Base-by-base conservation (phyloP, 164 flowering plant genomes). In the Nymphaea thermarum region DNA sequence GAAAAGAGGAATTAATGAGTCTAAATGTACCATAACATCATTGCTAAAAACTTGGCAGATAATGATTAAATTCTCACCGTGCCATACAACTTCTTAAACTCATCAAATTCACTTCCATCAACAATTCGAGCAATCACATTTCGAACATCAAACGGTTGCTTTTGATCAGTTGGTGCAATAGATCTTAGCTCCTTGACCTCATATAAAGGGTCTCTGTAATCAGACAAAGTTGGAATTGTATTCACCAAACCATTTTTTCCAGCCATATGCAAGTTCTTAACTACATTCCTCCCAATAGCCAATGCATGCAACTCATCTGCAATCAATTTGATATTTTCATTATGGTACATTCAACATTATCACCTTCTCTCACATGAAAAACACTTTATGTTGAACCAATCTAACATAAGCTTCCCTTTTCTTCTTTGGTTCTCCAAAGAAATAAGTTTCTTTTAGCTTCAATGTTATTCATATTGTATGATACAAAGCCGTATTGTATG, bases 41-140 rank as follows among this genome's bases (percentile, higher is more conserved):
- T 25, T 0, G 36, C 36, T 25, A 25, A 25, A 25, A 25, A 25
- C 36, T 25, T 25, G 1, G 1, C 36, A 25, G 36, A 25, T 25
- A 25, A 25, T 25, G 36, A 1, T 25, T 25, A 45, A 5, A 45
- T 45, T 78, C 98, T 90, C 79, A 95, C 97, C 88, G 92, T 87
- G 83, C 99, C 99, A 83, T 91, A 95, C 82, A 92, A 71, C 87
- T 90, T 90, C 87, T 95, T 95, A 92, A 95, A 95, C 73, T 94
- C 98, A 71, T 94, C 96, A 79, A 94, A 94, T 79, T 92, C 96
- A 66, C 98, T 92, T 68, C 97, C 99, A 83, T 91, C 99, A 65
- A 87, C 93, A 70, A 92, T 83, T 66, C 85, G 94, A 70, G 97
- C 88, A 81, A 95, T 92, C 63, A 95, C 81, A 65, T 96, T 82